Evolutionary conservation across 2,329 filamentous ascomycete species (phyloP).

Genomic region (Penicillium crustosum): DNA sequence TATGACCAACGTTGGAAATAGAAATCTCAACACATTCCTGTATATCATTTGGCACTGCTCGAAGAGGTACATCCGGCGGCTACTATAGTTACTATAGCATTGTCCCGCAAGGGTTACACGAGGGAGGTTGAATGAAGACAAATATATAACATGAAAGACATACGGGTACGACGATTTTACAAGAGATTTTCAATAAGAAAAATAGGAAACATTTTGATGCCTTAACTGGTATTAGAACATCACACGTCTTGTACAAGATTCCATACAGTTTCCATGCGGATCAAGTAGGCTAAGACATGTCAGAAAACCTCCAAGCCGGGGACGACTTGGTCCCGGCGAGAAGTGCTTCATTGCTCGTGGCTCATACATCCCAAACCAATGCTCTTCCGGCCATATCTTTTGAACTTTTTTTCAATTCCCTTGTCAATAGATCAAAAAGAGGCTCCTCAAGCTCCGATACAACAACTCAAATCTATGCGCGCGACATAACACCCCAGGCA

Average conservation of each 20-base stretch:
- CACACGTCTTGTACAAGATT: constrained; percentile 36
- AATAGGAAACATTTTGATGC: constrained; percentile 38
- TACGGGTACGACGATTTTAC: constrained; percentile 5
- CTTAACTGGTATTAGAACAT: constrained; percentile 45
- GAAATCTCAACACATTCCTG: constrained; percentile 11
- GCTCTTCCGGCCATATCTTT: constrained; percentile 32
- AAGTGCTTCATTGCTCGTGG: constrained; percentile 47
- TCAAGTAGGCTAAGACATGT: constrained; percentile 42
- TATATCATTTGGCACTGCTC: neutral
- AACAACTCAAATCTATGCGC: constrained; percentile 61
- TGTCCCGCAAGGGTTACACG: neutral
- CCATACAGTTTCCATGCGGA: constrained; percentile 36
- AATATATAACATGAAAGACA: neutral
- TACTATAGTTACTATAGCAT: too few species aligned
- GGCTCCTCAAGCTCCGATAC: constrained; percentile 28
- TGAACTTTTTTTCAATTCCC: constrained; percentile 38
- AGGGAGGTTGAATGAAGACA: neutral
- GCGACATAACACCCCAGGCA: constrained; percentile 96
- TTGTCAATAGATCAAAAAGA: constrained; percentile 32
- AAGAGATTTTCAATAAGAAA: constrained; percentile 22
- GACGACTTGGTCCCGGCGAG: constrained; percentile 19
- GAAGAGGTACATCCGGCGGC: neutral
- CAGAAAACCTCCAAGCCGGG: constrained; percentile 31
- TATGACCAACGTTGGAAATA: constrained; percentile 12
- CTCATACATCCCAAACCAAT: constrained; percentile 45